Evolutionary conservation across 2,329 filamentous ascomycete species (phyloP), one percentile per base, ranked within the genome.

Genomic region (Pyrenophora seminiperda): DNA sequence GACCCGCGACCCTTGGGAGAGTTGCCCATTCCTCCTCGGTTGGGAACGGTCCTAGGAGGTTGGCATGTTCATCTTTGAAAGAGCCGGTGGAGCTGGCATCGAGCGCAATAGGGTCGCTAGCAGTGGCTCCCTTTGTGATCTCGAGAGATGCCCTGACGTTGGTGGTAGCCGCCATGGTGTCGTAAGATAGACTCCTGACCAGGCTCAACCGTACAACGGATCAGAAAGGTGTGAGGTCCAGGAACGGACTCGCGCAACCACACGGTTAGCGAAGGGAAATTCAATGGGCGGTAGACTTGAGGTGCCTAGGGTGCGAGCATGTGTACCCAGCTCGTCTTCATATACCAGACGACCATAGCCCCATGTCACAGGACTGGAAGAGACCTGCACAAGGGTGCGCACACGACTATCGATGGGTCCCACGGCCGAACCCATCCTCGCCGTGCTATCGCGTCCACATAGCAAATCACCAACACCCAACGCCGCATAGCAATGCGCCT

Each of bases 21-120:
- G 69, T 72, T 0, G 55, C 56, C 60, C 69, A 67, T 33, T 74
- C 71, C 27, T 73, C 71, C 9, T 68, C 68, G 5, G 67, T 72
- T 13, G 70, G 70, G n/a, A 63, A 64, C 1, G 65, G 65, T 7
- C 60, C 57, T 11, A 66, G 44, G 0, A 69, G 53, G n/a, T 49
- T 53, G 30, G 55, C 52, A 18, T 54, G 29, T 15, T 63, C 62
- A 30, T 66, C 58, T 3, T 63, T 20, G 18, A 57, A 41, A 3
- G 62, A 63, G 30, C 53, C 56, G 39, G 61, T 50, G 13, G 61
- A 55, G 45, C 54, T 65, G 32, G 57, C 42, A 22, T 66, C 67
- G 18, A 67, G 47, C 3, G 65, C 56, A 15, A 68, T 56, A 7
- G 65, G 64, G 4, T 70, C 63, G 33, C 63, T 41, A 29, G 59